Evolutionary conservation across 2,329 filamentous ascomycete genomes (phyloP), one percentile per base, ranked within the genome.

Genomic region (Lasiodiplodia theobromae): DNA sequence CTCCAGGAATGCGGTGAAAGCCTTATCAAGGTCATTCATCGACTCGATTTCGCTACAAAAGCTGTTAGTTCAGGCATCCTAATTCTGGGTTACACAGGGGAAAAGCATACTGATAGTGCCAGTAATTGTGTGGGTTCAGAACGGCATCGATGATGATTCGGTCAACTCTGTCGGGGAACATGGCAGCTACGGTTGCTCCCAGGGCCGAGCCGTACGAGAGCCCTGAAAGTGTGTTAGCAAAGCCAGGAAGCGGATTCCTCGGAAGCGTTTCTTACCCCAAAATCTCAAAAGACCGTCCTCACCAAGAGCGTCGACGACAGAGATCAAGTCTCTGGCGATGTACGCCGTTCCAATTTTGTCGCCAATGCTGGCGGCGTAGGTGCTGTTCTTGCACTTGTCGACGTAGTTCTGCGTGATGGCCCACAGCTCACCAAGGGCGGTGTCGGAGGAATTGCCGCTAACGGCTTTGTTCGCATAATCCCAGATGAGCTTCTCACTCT

Each of bases 121-220:
- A 86, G 49, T 84, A 82, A 71, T 88, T 86, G 31, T 78, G 75
- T 2, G 76, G 71, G 54, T 83, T 77, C 0, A 80, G 70, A 8
- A 82, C 77, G 14, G 80, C 80, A 64, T 84, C 83, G 21, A 84
- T 71, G 16, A 84, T 74, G 70, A 83, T 76, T 38, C 80, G 74
- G 25, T 75, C 74, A 23, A 83, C 77, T 1, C 81, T 78, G 54
- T 83, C 75, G 0, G 84, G 83, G 47, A 77, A 84, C 64, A 86
- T 77, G 4, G 79, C 74, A 0, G 83, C 82, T 69, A 85, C 83
- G 0, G 83, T 86, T 1, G 78, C 73, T 4, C 84, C 83, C 0
- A 86, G 74, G 0, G 82, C 71, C 0, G 82, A 81, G 4, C 83
- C 84, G 69, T 85, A 28, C 5, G 28, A 28, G 28, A 28, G 28